A percentile compares a stretch with the other conserved stretches of the same genome.
These are phyloP conservation scores for Picochlorum costavermella DNA, from an alignment of 139 green algal genomes.

Conservation along the genomic window DNA sequence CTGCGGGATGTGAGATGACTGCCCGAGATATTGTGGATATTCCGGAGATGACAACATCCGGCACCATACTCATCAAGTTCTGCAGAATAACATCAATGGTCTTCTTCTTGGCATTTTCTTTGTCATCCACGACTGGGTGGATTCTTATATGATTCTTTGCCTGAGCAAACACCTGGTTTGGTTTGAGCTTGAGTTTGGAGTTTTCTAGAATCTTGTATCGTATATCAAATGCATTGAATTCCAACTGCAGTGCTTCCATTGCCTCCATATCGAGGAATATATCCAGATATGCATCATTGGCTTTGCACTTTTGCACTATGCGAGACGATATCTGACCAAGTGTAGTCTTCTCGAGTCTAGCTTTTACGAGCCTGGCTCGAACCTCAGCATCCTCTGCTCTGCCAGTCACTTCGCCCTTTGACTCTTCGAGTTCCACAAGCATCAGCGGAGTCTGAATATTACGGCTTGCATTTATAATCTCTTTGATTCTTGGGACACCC, in stretches of 20 bases:
- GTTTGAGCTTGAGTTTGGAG: slow-evolving; percentile 70
- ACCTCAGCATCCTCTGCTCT: slow-evolving; percentile 55
- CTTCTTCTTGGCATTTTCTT: background rate
- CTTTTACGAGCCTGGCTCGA: slow-evolving; percentile 82
- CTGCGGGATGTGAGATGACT: slow-evolving; percentile 68
- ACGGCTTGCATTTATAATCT: slow-evolving; percentile 97
- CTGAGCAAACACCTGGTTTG: slow-evolving; percentile 5
- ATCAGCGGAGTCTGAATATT: slow-evolving; percentile 96
- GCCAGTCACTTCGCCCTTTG: background rate
- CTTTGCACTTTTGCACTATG: slow-evolving; percentile 24
- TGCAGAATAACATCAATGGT: slow-evolving; percentile 37
- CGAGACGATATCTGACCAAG: slow-evolving; percentile 67
- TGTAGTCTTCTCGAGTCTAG: slow-evolving; percentile 76
- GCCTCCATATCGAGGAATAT: slow-evolving; percentile 50
- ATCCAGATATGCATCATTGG: background rate
- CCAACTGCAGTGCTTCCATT: slow-evolving; percentile 64
- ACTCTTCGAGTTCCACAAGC: slow-evolving; percentile 34
- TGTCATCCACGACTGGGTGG: slow-evolving; percentile 4
- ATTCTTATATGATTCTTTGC: background rate
- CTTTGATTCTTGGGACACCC: slow-evolving; percentile 96
- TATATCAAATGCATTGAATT: slow-evolving; percentile 53
- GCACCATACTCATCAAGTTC: slow-evolving; percentile 26
- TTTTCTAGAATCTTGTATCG: slow-evolving; percentile 17
- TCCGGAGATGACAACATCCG: slow-evolving; percentile 75
- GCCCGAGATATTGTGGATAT: slow-evolving; percentile 79